Conservation (phyloP, 1,284 basidiomycete genomes). For the Gomphus sp. region DNA sequence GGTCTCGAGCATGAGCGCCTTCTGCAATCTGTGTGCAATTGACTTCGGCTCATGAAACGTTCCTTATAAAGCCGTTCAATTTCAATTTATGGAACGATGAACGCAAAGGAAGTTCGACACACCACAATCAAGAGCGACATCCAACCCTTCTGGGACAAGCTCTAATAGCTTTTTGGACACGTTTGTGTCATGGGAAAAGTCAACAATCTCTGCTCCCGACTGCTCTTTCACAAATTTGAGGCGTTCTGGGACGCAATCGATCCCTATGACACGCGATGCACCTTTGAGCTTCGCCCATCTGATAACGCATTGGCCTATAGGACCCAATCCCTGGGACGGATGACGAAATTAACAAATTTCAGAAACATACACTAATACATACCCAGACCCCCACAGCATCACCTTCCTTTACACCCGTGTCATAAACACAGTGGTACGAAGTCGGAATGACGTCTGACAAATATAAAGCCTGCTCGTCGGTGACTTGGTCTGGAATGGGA, state of each 20-base stretch:
- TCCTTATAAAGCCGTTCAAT: conserved; percentile 24
- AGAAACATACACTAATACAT: conserved; percentile 13
- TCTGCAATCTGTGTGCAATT: conserved; percentile 56
- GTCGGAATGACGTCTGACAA: conserved; percentile 68
- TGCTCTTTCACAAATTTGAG: conserved; percentile 51
- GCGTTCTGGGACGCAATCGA: conserved; percentile 57
- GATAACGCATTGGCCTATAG: conserved; percentile 52
- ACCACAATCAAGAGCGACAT: conserved; percentile 49
- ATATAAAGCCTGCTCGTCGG: conserved; percentile 57
- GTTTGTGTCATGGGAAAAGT: conserved; percentile 51
- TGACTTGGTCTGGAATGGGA: conserved; percentile 54
- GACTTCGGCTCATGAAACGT: conserved; percentile 69
- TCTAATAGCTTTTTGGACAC: conserved; percentile 54
- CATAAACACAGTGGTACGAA: conserved; percentile 64
- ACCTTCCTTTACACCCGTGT: conserved; percentile 57
- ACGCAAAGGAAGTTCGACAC: conserved; percentile 5
- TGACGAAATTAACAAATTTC: neutral
- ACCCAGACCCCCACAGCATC: conserved; percentile 64
- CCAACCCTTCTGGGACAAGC: conserved; percentile 53
- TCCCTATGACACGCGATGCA: conserved; percentile 62
- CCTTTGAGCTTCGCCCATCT: conserved; percentile 62
- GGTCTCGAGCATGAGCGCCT: conserved; percentile 65
- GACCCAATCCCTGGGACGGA: conserved; percentile 41
- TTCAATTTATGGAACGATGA: neutral
- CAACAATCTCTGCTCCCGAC: conserved; percentile 49